Base-by-base conservation (phyloP, 139 green algal species). In the Pedinophyceae sp. region DNA sequence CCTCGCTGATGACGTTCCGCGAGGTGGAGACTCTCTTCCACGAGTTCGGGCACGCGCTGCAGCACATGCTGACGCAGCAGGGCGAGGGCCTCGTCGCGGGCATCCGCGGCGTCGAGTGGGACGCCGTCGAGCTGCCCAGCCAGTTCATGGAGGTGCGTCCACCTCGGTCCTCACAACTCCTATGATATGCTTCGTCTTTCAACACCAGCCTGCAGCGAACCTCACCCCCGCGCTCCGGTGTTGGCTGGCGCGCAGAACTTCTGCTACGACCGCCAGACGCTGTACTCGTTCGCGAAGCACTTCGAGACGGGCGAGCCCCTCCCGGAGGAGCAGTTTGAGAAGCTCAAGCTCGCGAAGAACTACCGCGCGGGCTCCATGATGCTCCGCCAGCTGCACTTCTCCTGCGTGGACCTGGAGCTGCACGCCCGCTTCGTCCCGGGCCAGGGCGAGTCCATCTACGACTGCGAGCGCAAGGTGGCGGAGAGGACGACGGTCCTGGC, bases 21-120 rank as follows among this genome's bases (percentile, higher is more conserved):
- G 73, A 93, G 59, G 89, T 97, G 48, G 89, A 97, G 78, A 97
- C 89, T 10, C 70, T 97, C 18, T 96, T 96, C 72, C 88, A 96
- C 69, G 88, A 97, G 74, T 85, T 81, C 70, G 84, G 88, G 25
- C 88, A 96, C 65, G 81, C 82, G 16, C 61, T 88, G 61, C 88
- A 94, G 74, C 85, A 95, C 77, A 94, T 97, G 89, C 68, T 96
- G 54, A 96, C 89, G 2, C 65, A 69, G 62, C 77, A 92, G 60
- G 53, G 77, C 3, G 84, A 95, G 61, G 87, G 85, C 20, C 52
- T 95, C 48, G 76, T 87, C 23, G 66, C 76, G 4, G 87, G 88
- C 49, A 97, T 97, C 70, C 62, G 81, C 2, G 72, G 72, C 24
- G 67, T 95, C 10, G 86, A 95, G 75, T 96, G 88, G 88, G 88